Evolutionary conservation across 2,329 filamentous ascomycete species (phyloP), one percentile per base, ranked within the genome.

Genomic region (Claviceps sp.): DNA sequence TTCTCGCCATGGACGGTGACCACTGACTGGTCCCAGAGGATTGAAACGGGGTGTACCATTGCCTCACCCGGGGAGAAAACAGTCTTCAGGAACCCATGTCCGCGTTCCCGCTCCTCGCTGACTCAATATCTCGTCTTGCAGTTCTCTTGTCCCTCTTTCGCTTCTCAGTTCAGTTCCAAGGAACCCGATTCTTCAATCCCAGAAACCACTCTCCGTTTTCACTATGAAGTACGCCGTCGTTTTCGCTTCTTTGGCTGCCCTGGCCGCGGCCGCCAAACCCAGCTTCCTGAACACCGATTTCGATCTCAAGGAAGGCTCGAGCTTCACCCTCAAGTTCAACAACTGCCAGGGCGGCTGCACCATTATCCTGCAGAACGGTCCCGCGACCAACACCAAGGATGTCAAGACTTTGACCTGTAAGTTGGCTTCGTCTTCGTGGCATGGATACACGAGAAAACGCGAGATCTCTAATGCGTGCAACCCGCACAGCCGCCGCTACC

Each of bases 181-280:
- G 9, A 30, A 30, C 30, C 9, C 30, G 30, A 30, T 11, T 30
- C 30, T 11, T 8, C 30, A 11, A 30, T 30, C 9, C 2, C 8
- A 30, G 30, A 30, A 30, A 30, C 30, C 30, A 30, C 30, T 30
- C 8, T 8, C 8, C 8, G 9, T 9, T 30, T 18, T 38, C 63
- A 66, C 59, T 54, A 70, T 70, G 67, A 67, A 68, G 65, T 65
- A 61, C 59, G 62, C 65, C 50, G 34, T 63, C 57, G 61, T 58
- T 58, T 54, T 61, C 51, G 43, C 66, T 50, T 58, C 62, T 55
- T 57, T 63, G 57, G 48, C 66, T 44, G 64, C 59, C 54, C 56
- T 56, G 54, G 53, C 58, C 49, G 63, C 53, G 52, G 36, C 61
- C 50, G 67, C 65, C 46, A 48, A 58, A 56, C 66, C 66, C 48